A percentile compares a stretch with the other conserved stretches of the same genome.
phyloP scores from a whole-genome alignment of 2,329 filamentous ascomycete genomes.

The Diaporthe australafricana region DNA sequence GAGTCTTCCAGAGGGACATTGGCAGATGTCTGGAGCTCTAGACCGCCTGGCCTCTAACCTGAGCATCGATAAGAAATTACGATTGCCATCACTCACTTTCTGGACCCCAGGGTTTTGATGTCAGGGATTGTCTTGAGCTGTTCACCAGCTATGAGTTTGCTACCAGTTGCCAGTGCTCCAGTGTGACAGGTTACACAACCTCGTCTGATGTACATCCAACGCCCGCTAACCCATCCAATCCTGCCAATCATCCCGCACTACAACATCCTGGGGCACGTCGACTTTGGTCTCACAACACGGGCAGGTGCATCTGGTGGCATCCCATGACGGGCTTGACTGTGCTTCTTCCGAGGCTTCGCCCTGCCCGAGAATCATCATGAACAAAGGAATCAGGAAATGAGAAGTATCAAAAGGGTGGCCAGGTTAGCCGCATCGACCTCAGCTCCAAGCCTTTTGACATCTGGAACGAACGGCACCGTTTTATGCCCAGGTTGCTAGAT shows the following conservation, averaged over 20 bases:
- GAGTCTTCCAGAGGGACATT: no score
- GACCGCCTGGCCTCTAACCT: neutral
- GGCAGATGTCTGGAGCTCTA: neutral
- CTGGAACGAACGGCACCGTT: neutral
- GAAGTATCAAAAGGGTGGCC: neutral
- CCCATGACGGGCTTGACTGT: neutral
- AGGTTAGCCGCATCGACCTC: neutral
- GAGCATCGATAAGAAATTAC: neutral
- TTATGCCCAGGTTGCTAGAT: neutral
- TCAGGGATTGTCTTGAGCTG: neutral
- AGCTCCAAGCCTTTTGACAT: neutral
- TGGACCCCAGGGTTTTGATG: neutral
- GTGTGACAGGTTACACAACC: conserved; percentile 27
- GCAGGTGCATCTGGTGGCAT: neutral
- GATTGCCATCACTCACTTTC: neutral
- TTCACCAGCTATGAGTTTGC: conserved; percentile 23
- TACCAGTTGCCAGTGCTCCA: conserved; percentile 25
- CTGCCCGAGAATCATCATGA: neutral
- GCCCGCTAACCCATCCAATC: neutral
- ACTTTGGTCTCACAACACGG: neutral
- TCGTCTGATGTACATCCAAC: neutral
- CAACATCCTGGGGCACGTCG: neutral
- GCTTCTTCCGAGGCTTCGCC: conserved; percentile 3
- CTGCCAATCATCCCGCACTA: neutral
- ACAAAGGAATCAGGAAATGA: conserved; percentile 18